Conservation (phyloP, 2,329 filamentous ascomycete species). For the Hypoxylon sp. region DNA sequence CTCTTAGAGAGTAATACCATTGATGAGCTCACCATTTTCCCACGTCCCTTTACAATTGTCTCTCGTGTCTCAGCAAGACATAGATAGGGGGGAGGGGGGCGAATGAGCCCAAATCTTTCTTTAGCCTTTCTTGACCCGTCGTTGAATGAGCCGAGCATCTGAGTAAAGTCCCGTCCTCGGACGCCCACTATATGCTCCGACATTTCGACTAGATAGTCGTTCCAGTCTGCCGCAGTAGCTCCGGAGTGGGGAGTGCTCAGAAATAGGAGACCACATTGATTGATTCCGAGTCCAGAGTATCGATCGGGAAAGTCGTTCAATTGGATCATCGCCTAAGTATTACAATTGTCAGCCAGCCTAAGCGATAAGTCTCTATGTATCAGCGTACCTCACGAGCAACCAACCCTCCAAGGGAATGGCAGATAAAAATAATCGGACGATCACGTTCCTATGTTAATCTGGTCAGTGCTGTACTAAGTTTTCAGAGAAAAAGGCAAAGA, state of each 20-base stretch:
- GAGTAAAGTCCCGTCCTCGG: not conserved
- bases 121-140: not conserved
- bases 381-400: conserved; percentile 6
- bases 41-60: not conserved
- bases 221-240: not conserved
- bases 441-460: not conserved
- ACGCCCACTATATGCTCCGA: not conserved
- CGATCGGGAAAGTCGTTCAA: not conserved
- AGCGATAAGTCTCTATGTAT: not conserved
- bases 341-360: not conserved
- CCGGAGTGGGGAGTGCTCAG: not conserved
- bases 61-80: not conserved
- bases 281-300: not conserved
- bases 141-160: not conserved
- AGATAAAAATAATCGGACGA: conserved; percentile 9
- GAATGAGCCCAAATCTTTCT: not conserved
- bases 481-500: not conserved
- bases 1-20: not conserved
- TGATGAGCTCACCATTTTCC: not conserved
- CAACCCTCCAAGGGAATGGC: conserved; percentile 6
- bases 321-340: not conserved
- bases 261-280: not conserved
- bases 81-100: not conserved
- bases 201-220: not conserved
- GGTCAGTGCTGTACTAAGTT: too few species aligned